phyloP scores from a whole-genome alignment of 2,329 filamentous ascomycete species.

The Diaporthe nobilis region DNA sequence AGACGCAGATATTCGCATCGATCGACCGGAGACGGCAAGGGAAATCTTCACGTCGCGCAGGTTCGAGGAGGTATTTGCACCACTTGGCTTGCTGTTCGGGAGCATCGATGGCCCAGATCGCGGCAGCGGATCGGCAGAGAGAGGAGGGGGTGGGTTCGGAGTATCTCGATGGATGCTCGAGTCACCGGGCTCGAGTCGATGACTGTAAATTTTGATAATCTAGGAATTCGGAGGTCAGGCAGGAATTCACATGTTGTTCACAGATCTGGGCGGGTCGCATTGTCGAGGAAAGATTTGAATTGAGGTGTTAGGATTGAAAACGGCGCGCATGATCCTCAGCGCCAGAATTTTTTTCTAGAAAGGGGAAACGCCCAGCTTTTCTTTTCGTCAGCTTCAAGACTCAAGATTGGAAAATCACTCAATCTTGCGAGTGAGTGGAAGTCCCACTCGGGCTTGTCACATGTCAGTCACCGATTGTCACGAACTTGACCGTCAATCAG shows the following conservation, averaged over 20 bases:
- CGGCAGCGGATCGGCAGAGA: neutral
- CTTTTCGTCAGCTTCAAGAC: neutral
- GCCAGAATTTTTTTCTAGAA: neutral
- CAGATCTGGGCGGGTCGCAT: neutral
- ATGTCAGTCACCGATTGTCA: neutral
- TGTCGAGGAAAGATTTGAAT: neutral
- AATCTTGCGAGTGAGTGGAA: neutral
- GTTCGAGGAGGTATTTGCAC: slow-evolving; percentile 52
- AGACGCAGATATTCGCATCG: slow-evolving; percentile 65
- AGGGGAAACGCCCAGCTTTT: neutral
- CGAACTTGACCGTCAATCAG: neutral
- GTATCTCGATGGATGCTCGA: neutral
- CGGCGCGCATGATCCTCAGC: neutral
- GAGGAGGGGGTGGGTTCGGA: neutral
- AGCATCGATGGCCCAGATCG: neutral
- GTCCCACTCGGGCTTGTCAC: neutral
- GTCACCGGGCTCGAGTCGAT: neutral
- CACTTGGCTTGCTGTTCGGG: neutral
- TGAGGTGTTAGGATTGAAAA: too few species aligned
- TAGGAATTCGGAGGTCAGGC: neutral
- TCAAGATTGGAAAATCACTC: neutral
- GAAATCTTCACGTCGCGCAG: slow-evolving; percentile 51
- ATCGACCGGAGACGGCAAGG: slow-evolving; percentile 68
- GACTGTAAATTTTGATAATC: too few species aligned
- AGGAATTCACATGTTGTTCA: neutral